Evolutionary conservation across 2,329 filamentous ascomycete genomes (phyloP), one percentile per base, ranked within the genome.

Genomic region (Colletotrichum filicis): DNA sequence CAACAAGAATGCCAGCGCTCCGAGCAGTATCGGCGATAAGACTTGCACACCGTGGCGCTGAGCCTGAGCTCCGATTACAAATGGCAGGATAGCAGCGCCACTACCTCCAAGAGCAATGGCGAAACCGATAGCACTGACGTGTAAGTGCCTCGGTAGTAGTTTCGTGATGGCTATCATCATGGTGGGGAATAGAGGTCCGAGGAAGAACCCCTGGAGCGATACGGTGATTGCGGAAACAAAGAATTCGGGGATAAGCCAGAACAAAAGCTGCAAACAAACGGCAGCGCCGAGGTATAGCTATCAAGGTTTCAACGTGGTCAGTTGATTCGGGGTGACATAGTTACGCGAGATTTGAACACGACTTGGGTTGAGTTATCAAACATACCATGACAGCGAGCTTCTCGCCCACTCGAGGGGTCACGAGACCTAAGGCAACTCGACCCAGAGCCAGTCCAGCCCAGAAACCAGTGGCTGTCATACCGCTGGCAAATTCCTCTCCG

Each of bases 391-490:
- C 59, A 2, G 66, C 66, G 9, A 49, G 56, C 16, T 49, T 42
- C 19, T 63, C 58, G 16, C 66, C 66, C 22, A 94, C 84, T 1
- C 87, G 85, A 1, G 92, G 91, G 1, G 94, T 97, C 3, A 95
- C 85, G 76, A 97, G 97, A 0, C 94, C 94, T 14, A 97, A 82
- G 0, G 92, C 80, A 3, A 97, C 84, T 1, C 95, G 86, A 0
- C 95, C 94, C 0, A 94, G 81, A 0, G 94, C 95, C 74, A 97
- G 87, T 0, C 94, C 95, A 52, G 94, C 88, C 95, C 94, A 97
- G 83, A 95, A 97, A 0, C 93, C 92, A 0, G 93, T 96, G 0
- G 91, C 92, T 0, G 90, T 91, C 84, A 97, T 90, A 2, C 94
- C 94, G 52, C 92, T 92, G 1, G 91, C 87, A 78, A 96, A 96